Evolutionary conservation across 75 land plant species (phyloP).

Genomic region (Pinus taeda): DNA sequence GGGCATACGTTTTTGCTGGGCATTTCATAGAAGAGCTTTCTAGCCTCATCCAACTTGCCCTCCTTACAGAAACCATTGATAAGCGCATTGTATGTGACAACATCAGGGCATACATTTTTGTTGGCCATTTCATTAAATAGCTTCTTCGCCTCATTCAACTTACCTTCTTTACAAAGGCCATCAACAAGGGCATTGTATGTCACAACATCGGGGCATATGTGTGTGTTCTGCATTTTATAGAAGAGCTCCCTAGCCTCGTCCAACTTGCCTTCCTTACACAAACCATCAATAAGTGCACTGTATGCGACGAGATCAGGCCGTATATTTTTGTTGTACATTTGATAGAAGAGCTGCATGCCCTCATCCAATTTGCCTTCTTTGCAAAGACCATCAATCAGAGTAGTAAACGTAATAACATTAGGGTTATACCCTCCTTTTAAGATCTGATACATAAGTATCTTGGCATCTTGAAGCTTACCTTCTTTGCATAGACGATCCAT

Average conservation of each 20-base stretch:
- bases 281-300: conserved; percentile 33
- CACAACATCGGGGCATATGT: conserved; percentile 22
- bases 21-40: conserved; percentile 44
- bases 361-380: conserved; percentile 32
- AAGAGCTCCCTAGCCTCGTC: conserved; percentile 35
- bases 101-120: conserved; percentile 31
- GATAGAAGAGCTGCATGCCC: conserved; percentile 26
- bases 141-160: conserved; percentile 33
- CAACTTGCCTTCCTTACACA: conserved; percentile 27
- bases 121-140: conserved; percentile 38
- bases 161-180: conserved; percentile 51
- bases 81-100: conserved; percentile 41
- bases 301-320: conserved; percentile 38
- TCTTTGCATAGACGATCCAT: conserved; percentile 40
- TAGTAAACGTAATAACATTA: conserved; percentile 50
- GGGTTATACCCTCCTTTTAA: conserved; percentile 45
- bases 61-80: conserved; percentile 37
- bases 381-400: conserved; percentile 53
- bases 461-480: conserved; percentile 43
- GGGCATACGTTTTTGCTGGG: conserved; percentile 27
- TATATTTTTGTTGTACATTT: conserved; percentile 40
- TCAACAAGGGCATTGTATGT: conserved; percentile 40
- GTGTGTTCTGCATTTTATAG: conserved; percentile 23
- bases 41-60: conserved; percentile 34
- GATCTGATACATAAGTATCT: conserved; percentile 41